Conservation (phyloP, 73 alveolate genomes). For the Paramecium bursaria region DNA sequence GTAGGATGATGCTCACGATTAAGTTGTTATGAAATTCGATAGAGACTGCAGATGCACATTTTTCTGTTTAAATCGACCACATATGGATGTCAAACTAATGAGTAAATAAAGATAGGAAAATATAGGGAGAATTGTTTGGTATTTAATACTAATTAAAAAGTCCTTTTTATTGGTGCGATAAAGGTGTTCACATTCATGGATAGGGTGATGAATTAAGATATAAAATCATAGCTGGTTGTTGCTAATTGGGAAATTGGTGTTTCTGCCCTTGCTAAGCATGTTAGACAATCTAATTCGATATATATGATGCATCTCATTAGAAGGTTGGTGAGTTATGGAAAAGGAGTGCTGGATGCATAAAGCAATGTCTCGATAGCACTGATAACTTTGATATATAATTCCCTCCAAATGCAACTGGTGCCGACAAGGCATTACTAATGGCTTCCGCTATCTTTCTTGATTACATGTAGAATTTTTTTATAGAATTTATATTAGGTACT, state of each 20-base stretch:
- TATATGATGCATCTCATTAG: not conserved
- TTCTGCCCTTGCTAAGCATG: constrained; percentile 44
- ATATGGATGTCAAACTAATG: not conserved
- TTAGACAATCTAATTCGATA: constrained; percentile 22
- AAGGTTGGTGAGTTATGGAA: not conserved
- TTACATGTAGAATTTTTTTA: not conserved
- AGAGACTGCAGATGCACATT: constrained; percentile 49
- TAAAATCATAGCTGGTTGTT: constrained; percentile 9
- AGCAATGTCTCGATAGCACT: not conserved
- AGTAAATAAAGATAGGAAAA: not conserved
- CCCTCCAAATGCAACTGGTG: constrained; percentile 14
- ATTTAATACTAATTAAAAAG: not conserved
- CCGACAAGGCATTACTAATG: constrained; percentile 48
- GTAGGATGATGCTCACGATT: not conserved
- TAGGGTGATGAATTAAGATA: not conserved
- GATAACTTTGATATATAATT: constrained; percentile 19
- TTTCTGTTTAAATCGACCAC: constrained; percentile 9
- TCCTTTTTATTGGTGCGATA: constrained; percentile 18
- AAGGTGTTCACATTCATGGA: constrained; percentile 40
- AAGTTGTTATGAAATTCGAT: not conserved
- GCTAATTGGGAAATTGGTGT: constrained; percentile 28
- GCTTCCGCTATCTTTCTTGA: constrained; percentile 33
- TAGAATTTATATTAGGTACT: not conserved
- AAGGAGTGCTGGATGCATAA: constrained; percentile 48
- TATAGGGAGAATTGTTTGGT: not conserved